A percentile compares a stretch with the other conserved stretches of the same genome.
phyloP scores from a whole-genome alignment of 345 rosid species.

The Abelmoschus esculentus region DNA sequence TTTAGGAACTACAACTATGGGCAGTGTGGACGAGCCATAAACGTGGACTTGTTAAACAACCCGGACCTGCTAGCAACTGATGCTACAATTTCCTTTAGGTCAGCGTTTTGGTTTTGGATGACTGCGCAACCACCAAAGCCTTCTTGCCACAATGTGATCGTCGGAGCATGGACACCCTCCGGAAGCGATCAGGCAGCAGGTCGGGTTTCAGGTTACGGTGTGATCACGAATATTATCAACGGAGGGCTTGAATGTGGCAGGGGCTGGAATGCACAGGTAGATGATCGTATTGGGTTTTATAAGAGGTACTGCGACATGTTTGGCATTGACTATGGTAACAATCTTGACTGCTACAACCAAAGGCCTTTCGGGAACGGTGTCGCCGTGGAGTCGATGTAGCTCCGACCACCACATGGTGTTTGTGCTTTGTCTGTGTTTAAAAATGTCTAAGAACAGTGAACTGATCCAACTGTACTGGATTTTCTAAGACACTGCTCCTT shows the following conservation, averaged over 20 bases:
- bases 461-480: too few species aligned
- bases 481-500: too few species aligned
- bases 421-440: too few species aligned
- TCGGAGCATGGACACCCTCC: constrained; percentile 25
- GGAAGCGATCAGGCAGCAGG: constrained; percentile 21
- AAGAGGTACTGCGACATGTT: constrained; percentile 22
- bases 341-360: constrained; percentile 17
- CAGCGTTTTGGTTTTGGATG: constrained; percentile 38
- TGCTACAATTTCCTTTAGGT: constrained; percentile 29
- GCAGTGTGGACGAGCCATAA: constrained; percentile 34
- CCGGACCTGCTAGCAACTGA: constrained; percentile 46
- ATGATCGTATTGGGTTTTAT: constrained; percentile 24
- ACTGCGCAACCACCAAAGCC: constrained; percentile 30
- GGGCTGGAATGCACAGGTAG: constrained; percentile 12
- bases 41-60: constrained; percentile 30
- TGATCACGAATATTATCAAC: constrained; percentile 30
- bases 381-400: too few species aligned
- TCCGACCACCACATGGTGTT: too few species aligned
- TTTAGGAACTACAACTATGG: constrained; percentile 49
- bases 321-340: constrained; percentile 16
- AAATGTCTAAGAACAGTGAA: too few species aligned
- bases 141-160: constrained; percentile 23
- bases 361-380: neutral
- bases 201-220: constrained; percentile 25
- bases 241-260: constrained; percentile 27